These are phyloP conservation scores for Penicillium expansum DNA, from an alignment of 2,329 filamentous ascomycete genomes.

Conservation along the genomic window DNA sequence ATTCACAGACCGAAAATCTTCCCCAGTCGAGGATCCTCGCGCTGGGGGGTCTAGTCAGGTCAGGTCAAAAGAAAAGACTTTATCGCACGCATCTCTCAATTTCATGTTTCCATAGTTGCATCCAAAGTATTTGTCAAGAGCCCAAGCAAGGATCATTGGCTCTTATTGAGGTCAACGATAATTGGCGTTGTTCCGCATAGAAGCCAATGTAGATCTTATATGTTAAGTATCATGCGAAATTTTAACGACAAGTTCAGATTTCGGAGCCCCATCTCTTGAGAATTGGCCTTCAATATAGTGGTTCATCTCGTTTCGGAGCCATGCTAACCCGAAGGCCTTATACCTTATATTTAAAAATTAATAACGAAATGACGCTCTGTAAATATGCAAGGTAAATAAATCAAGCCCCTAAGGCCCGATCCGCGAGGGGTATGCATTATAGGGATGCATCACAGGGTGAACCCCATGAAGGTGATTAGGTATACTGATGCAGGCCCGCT, in stretches of 20 bases:
- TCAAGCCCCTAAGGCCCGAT: too few relatives aligned
- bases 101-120: too few relatives aligned
- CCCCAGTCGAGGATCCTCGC: neutral
- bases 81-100: neutral
- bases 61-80: neutral
- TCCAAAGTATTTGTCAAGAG: neutral
- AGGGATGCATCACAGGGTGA: neutral
- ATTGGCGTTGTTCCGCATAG: too few relatives aligned
- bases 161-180: neutral
- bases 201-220: neutral
- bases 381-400: neutral
- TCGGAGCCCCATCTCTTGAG: neutral
- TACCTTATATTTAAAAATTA: neutral
- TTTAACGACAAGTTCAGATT: neutral
- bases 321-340: neutral
- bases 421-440: neutral
- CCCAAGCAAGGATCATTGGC: neutral
- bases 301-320: neutral
- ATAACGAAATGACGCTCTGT: neutral
- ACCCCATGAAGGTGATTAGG: slow-evolving; percentile 15
- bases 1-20: neutral
- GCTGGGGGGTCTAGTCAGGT: neutral
- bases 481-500: neutral
- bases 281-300: neutral
- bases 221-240: neutral